Base-by-base conservation (phyloP, 805 yeast genomes). In the Blastobotrys peoriensis region DNA sequence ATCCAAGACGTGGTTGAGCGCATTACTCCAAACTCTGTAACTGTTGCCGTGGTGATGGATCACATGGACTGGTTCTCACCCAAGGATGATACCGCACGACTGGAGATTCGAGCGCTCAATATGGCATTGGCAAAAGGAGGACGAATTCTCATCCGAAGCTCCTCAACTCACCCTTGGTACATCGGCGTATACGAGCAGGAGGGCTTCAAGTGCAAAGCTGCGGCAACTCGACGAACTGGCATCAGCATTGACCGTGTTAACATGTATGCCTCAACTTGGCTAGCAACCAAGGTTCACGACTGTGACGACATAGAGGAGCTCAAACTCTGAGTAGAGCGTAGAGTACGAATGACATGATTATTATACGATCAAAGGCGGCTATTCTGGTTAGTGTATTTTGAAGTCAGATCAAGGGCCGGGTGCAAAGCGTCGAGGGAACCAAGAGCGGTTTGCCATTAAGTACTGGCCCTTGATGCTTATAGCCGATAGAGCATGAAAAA, bases 21-120 rank as follows among this genome's bases (percentile, higher is more conserved):
- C 50, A 67, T 85, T 43, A 68, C 79, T 20, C 68, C 73, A 40
- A 73, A 75, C 45, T 75, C 87, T 8, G 71, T 85, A 36, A 79
- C 89, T 3, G 79, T 81, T 54, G 91, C 91, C 25, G 76, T 85
- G 35, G 82, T 85, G 43, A 85, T 85, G 95, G 95, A 85, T 63
- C 95, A 85, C 62, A 83, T 86, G 93, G 95, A 86, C 64, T 85
- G 95, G 95, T 85, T 85, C 59, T 80, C 81, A 53, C 81, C 85
- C 30, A 60, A 69, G 13, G 56, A 57, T 2, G 41, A 35, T 9
- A 88, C 82, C 17, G 89, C 86, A 9, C 65, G 71, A 38, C 70
- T 72, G 36, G 94, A 86, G 61, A 79, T 86, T 51, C 59, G 69
- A 27, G 85, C 86, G 0, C 68, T 86, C 37, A 71, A 71, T 59